Base-by-base conservation (phyloP, 495 filamentous ascomycete genomes). In the Podospora pseudopauciseta region DNA sequence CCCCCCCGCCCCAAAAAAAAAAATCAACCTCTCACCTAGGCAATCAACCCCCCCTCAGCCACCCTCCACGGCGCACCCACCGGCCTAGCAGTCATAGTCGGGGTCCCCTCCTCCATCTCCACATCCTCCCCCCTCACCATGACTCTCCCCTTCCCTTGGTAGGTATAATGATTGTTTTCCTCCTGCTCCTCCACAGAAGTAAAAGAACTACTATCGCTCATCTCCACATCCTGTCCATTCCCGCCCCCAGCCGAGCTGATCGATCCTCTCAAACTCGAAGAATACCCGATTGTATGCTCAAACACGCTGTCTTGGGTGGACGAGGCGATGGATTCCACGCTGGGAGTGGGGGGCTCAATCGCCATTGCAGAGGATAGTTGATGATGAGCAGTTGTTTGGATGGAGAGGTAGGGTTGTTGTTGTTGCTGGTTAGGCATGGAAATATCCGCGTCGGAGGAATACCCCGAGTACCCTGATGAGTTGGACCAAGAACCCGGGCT, bases 121-220 rank as follows among this genome's bases (percentile, higher is more conserved):
- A 66, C 60, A 72, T 78, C 72, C 69, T 67, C 63, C 77, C 73
- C 78, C n/a, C 70, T 59, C 6, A 19, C n/a, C 39, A 49, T 49
- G 5, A 49, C 13, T 2, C 15, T 3, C 39, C 39, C 39, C 1
- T 49, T 49, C 15, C 39, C 39, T 49, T 49, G 39, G 9, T 9
- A 49, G 3, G 4, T 26, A 58, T 20, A 58, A 18, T 57, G 9
- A 1, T n/a, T 57, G 54, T 18, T 58, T n/a, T 20, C 55, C n/a
- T 27, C 61, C 20, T 49, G 53, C 56, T 70, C 73, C 18, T 74
- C 68, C 16, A 68, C 77, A 11, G 75, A 77, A 28, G 68, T 64
- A 16, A 73, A 65, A 34, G 78, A 81, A 34, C 74, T 76, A 19
- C 71, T 73, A 65, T 84, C 81, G 26, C 78, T 79, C 78, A 80